Conservation (phyloP, 1,284 basidiomycete genomes). For the Apiotrichum akiyoshidainum region DNA sequence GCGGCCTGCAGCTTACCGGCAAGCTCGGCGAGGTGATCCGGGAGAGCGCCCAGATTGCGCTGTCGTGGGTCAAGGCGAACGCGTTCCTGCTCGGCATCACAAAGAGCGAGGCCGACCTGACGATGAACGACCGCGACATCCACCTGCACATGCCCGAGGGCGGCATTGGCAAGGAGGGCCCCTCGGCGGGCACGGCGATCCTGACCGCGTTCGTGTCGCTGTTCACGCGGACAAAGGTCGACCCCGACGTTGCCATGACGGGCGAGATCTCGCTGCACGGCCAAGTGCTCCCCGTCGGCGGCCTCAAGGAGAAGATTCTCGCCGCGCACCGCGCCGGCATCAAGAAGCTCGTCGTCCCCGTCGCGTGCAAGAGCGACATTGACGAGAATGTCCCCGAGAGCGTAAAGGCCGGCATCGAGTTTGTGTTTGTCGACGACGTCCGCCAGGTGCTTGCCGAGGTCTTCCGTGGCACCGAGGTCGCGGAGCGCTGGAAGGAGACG, state of each 20-base stretch:
- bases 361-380: slow-evolving; percentile 82
- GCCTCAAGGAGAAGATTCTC: slow-evolving; percentile 91
- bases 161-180: slow-evolving; percentile 95
- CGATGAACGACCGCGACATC: slow-evolving; percentile 78
- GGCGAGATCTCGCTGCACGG: slow-evolving; percentile 90
- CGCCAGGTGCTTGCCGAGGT: slow-evolving; percentile 81
- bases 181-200: slow-evolving; percentile 91
- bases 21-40: slow-evolving; percentile 98
- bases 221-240: slow-evolving; percentile 76
- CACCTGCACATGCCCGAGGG: slow-evolving; percentile 97
- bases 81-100: slow-evolving; percentile 86
- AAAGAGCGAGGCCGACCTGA: slow-evolving; percentile 64
- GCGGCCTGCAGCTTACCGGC: slow-evolving; percentile 82
- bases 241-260: slow-evolving; percentile 90
- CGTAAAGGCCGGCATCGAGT: slow-evolving; percentile 87
- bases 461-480: slow-evolving; percentile 63
- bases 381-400: slow-evolving; percentile 93
- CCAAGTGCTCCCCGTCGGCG: slow-evolving; percentile 88
- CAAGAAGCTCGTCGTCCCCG: slow-evolving; percentile 78
- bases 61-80: slow-evolving; percentile 90
- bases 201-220: slow-evolving; percentile 85
- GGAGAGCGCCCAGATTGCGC: slow-evolving; percentile 88
- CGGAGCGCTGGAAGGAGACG: slow-evolving; percentile 66
- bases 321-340: slow-evolving; percentile 92
- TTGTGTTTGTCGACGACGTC: slow-evolving; percentile 87